Base-by-base conservation (phyloP, 176 grass and related monocot genomes). In the Musa schizocarpa region DNA sequence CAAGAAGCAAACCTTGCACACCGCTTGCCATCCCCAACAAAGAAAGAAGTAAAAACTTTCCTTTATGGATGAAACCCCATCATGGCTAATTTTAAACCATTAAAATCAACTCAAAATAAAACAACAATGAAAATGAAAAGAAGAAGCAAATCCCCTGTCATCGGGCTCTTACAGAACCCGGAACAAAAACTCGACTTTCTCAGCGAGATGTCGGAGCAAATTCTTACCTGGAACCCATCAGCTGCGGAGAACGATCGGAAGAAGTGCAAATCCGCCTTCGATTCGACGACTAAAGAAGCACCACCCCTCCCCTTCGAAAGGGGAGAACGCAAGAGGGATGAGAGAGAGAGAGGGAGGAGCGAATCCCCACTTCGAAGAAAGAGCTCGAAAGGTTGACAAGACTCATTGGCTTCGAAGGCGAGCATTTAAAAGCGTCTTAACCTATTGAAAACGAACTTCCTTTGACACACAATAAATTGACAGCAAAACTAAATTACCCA, bases 201-300 rank as follows among this genome's bases (percentile, higher is more conserved):
- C 3, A 1, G 67, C 67, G n/a, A 69, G 1, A 21, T 13, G 68
- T 51, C 16, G 9, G 68, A 50, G 48, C 68, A 51, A 65, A 52
- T 51, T 19, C 68, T 51, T 70, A 70, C 68, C 19, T 70, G 29
- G 48, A 70, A 17, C 17, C 68, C 68, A 70, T 70, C 43, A 51
- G 11, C 68, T 6, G 68, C 9, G 13, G 48, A 51, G n/a, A 19
- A 52, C 9, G 43, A 50, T 9, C 34, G 17, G 20, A 51, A n/a
- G 9, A 11, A 21, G 8, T 23, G 11, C 10, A 61, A 50, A 70
- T 1, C 14, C 48, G 14, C 8, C 11, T 16, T 48, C 6, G 34
- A 10, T 9, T 51, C 68, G 43, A 50, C 68, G 16, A 43, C 34
- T 43, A 43, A 6, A 34, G 34, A 70, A 50, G n/a, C 17, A 34